Conservation (phyloP, 1,284 basidiomycete species). For the Puccinia polysora region DNA sequence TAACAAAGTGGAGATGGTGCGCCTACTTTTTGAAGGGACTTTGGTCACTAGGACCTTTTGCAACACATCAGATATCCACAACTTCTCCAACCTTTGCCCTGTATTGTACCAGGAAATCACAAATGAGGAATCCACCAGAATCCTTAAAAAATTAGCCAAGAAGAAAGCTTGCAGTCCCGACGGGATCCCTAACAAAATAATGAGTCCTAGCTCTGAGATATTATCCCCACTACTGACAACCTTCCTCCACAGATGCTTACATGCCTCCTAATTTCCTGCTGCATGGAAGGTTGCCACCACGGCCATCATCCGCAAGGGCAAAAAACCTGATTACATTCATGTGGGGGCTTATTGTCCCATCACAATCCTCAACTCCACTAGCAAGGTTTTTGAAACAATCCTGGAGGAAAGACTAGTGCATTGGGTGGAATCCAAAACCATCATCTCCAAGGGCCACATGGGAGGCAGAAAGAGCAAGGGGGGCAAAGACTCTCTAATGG, state of each 20-base stretch:
- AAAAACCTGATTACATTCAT: neutral
- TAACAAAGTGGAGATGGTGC: neutral
- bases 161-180: neutral
- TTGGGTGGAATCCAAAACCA: neutral
- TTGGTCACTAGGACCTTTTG: neutral
- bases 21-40: conserved; percentile 11
- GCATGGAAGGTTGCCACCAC: neutral
- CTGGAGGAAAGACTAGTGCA: neutral
- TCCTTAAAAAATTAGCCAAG: neutral
- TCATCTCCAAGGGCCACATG: neutral
- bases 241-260: neutral
- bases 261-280: neutral
- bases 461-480: neutral
- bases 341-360: neutral
- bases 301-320: neutral
- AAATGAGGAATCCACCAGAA: neutral
- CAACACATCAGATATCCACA: neutral
- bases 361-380: neutral
- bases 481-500: neutral
- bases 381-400: neutral
- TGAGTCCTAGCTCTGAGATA: neutral
- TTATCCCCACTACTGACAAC: neutral
- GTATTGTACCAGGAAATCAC: neutral
- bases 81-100: too few relatives aligned
- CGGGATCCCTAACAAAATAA: neutral